These are phyloP conservation scores for Neurospora sp. DNA, from an alignment of 495 filamentous ascomycete genomes.

Conservation along the genomic window DNA sequence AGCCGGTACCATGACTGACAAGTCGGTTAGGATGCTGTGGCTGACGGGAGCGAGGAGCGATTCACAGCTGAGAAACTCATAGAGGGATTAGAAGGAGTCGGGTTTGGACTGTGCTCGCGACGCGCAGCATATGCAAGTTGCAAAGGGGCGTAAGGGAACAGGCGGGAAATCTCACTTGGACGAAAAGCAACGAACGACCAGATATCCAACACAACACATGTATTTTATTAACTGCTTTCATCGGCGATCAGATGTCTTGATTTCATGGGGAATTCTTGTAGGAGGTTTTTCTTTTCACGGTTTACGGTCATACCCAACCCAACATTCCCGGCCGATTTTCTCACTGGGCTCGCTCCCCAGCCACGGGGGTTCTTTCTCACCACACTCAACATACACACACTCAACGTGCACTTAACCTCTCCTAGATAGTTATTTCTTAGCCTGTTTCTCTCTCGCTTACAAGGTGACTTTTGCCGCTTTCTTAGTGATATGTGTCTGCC, in stretches of 20 bases:
- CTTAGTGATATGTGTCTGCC: background rate
- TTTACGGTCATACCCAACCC: background rate
- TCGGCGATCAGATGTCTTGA: background rate
- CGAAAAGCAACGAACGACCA: conserved; percentile 1
- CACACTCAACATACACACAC: background rate
- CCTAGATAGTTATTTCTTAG: background rate
- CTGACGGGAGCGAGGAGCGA: background rate
- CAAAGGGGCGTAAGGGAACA: background rate
- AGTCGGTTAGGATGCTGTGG: background rate
- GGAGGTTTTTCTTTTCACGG: background rate
- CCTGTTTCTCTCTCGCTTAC: background rate
- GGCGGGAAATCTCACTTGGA: background rate
- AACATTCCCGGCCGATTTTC: background rate
- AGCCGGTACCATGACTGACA: background rate
- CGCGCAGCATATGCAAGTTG: background rate
- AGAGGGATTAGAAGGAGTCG: background rate
- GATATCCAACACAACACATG: conserved; percentile 4
- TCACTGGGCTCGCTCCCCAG: background rate
- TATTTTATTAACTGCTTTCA: conserved; percentile 2
- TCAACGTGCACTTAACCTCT: background rate
- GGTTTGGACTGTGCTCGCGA: background rate
- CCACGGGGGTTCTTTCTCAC: background rate
- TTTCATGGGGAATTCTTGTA: background rate
- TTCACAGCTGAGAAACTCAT: background rate
- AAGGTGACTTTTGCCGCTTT: background rate